phyloP scores from a whole-genome alignment of 441 rosid genomes.

The Arabidopsis lyrata region DNA sequence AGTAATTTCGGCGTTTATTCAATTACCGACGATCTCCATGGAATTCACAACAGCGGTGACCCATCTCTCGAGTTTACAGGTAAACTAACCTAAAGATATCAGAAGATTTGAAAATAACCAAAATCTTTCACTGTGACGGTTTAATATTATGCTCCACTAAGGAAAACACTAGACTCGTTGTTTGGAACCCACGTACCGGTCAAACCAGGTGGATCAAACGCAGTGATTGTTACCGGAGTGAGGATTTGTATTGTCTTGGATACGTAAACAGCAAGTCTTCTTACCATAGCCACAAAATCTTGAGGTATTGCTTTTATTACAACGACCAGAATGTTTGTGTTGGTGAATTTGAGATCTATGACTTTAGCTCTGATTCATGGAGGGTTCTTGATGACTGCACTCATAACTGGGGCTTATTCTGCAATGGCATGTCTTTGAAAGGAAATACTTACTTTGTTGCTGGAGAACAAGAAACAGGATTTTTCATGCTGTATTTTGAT shows the following conservation, averaged over 20 bases:
- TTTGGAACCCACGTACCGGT: conserved; percentile 23
- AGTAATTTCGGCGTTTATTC: neutral
- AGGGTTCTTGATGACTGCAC: neutral
- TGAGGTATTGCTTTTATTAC: neutral
- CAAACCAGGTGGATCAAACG: conserved; percentile 21
- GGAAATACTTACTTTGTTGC: conserved; percentile 6
- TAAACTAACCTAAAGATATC: neutral
- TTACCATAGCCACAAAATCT: neutral
- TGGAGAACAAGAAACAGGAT: neutral
- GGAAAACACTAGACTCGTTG: neutral
- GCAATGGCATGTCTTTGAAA: neutral
- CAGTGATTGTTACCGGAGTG: neutral
- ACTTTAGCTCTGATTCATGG: conserved; percentile 28
- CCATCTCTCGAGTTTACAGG: neutral
- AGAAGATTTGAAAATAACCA: neutral
- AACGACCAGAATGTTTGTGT: neutral
- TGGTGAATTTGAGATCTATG: neutral
- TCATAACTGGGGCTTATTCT: neutral
- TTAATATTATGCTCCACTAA: neutral
- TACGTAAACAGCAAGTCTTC: neutral
- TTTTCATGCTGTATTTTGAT: neutral
- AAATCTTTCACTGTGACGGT: conserved; percentile 16
- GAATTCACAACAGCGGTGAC: neutral
- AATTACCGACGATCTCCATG: neutral
- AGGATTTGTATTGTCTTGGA: neutral